Evolutionary conservation across 441 rosid genomes (phyloP).

Genomic region (Gossypium laxum): DNA sequence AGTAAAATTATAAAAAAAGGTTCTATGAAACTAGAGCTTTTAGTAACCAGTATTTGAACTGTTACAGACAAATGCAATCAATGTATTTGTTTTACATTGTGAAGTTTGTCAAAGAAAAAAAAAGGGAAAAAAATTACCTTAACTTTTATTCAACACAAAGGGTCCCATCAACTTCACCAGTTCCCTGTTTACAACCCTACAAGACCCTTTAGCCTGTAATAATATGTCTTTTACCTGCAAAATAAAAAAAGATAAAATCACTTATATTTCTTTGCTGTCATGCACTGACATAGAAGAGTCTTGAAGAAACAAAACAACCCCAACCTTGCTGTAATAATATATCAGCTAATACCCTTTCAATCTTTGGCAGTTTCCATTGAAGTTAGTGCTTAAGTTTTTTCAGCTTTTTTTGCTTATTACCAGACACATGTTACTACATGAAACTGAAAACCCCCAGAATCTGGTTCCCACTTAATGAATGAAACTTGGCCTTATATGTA

Average conservation of each 20-base stretch:
- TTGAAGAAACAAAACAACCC: slow-evolving; percentile 10
- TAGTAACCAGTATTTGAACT: not conserved
- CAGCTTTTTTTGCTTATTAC: not conserved
- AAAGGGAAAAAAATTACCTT: slow-evolving; percentile 4
- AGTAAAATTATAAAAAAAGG: too few relatives aligned
- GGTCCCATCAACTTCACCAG: slow-evolving; percentile 20
- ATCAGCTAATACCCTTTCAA: not conserved
- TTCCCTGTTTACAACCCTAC: slow-evolving; percentile 17
- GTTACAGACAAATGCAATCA: not conserved
- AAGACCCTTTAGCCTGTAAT: slow-evolving; percentile 19
- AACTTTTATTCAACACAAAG: slow-evolving; percentile 17
- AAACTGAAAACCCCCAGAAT: not conserved
- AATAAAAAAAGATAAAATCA: not conserved
- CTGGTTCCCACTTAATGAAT: not conserved
- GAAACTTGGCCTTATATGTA: not conserved
- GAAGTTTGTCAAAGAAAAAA: slow-evolving; percentile 3
- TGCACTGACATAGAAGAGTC: slow-evolving; percentile 6
- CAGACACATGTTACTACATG: not conserved
- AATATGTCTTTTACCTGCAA: slow-evolving; percentile 19
- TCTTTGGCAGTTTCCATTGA: not conserved
- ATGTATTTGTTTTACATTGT: not conserved
- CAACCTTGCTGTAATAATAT: not conserved
- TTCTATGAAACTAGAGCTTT: not conserved
- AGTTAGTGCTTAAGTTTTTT: not conserved
- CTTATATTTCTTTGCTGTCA: slow-evolving; percentile 16